phyloP scores from a whole-genome alignment of 768 basidiomycete genomes.

The Coprinopsis marcescibilis region DNA sequence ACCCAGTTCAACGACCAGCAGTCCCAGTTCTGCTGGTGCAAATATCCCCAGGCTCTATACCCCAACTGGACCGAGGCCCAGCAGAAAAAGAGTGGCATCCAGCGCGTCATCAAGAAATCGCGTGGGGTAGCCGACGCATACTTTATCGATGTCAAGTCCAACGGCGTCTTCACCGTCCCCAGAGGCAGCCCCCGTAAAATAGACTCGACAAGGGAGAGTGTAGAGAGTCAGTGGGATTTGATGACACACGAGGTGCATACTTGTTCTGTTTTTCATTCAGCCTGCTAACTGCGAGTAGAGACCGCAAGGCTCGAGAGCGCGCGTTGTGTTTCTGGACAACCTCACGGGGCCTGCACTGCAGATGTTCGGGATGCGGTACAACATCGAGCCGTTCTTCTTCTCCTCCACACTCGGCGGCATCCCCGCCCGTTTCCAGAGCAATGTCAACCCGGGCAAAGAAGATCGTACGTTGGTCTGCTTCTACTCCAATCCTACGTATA shows the following conservation, averaged over 20 bases:
- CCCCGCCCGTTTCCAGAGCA: conserved; percentile 51
- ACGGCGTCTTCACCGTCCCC: conserved; percentile 28
- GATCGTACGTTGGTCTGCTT: neutral
- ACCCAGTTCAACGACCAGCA: conserved; percentile 15
- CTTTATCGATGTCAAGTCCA: conserved; percentile 30
- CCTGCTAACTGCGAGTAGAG: neutral
- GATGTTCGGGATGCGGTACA: conserved; percentile 53
- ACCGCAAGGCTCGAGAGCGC: conserved; percentile 26
- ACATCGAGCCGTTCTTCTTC: conserved; percentile 60
- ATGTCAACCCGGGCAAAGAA: conserved; percentile 18
- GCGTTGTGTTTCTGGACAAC: conserved; percentile 48
- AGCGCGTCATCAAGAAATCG: conserved; percentile 8
- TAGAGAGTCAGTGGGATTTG: conserved; percentile 14
- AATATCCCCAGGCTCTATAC: conserved; percentile 35
- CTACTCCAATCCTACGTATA: neutral
- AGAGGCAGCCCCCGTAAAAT: conserved; percentile 19
- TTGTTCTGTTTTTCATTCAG: conserved; percentile 19
- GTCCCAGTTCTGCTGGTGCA: conserved; percentile 25
- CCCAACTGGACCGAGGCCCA: conserved; percentile 49
- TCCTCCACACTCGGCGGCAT: conserved; percentile 58
- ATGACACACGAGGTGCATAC: conserved; percentile 22
- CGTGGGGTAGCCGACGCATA: conserved; percentile 19
- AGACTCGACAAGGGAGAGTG: conserved; percentile 26
- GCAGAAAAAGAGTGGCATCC: conserved; percentile 31
- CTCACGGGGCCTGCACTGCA: conserved; percentile 45